Evolutionary conservation across 1,284 basidiomycete species (phyloP).

Genomic region (Pseudozyma flocculosa): DNA sequence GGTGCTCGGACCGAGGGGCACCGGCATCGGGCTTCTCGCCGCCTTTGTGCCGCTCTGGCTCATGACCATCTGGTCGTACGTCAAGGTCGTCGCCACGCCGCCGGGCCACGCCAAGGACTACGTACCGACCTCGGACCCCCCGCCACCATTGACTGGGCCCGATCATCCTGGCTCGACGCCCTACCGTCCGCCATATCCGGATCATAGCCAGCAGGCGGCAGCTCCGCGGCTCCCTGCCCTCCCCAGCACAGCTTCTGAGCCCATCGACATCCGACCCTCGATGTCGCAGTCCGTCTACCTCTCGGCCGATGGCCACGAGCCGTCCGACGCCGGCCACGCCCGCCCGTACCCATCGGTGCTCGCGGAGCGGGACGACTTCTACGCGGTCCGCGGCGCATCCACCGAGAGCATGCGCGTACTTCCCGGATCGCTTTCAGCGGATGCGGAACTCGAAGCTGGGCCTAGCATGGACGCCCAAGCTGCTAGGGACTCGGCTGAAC

Average conservation of each 20-base stretch:
- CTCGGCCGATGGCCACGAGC: no score
- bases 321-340: not conserved
- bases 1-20: constrained; percentile 18
- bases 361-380: not conserved
- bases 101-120: constrained; percentile 51
- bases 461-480: no score
- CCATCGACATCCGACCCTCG: not conserved
- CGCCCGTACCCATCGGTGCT: not conserved
- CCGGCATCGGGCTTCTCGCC: constrained; percentile 43
- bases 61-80: constrained; percentile 49
- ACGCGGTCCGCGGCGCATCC: constrained; percentile 4
- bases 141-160: no score
- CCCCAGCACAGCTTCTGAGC: not conserved
- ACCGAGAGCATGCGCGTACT: constrained; percentile 34
- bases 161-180: no score
- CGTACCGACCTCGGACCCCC: constrained; percentile 20
- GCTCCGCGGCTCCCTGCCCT: not conserved
- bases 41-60: constrained; percentile 45
- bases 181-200: no score
- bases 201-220: no score
- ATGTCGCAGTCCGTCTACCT: not conserved
- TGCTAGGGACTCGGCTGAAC: no score
- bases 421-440: constrained; percentile 10
- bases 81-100: constrained; percentile 32
- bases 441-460: not conserved